Conservation (phyloP, 257 asterid genomes). For the Osmanthus fragrans region DNA sequence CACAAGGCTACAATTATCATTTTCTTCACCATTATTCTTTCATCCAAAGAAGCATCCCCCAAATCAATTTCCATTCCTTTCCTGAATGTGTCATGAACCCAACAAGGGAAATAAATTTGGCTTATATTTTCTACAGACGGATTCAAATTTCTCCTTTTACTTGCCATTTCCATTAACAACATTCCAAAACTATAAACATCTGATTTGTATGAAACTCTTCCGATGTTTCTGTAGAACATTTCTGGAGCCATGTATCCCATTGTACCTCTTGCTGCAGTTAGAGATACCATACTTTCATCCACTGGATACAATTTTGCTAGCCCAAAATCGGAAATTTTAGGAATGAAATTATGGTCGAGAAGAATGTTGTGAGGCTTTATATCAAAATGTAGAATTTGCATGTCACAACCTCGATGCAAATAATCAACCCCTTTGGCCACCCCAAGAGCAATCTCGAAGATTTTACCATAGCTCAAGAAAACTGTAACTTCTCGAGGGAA, state of each 20-base stretch:
- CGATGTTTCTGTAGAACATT: conserved; percentile 17
- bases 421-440: conserved; percentile 24
- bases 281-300: conserved; percentile 9
- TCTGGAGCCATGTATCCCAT: conserved; percentile 34
- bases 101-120: conserved; percentile 13
- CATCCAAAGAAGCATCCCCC: conserved; percentile 3
- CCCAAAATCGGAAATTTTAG: conserved; percentile 27
- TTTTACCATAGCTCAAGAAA: conserved; percentile 7
- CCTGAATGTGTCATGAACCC: neutral
- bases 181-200: conserved; percentile 35
- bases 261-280: conserved; percentile 26
- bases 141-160: conserved; percentile 13
- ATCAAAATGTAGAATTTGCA: conserved; percentile 28
- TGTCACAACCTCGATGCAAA: conserved; percentile 14
- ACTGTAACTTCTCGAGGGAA: neutral
- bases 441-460: conserved; percentile 20
- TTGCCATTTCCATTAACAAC: conserved; percentile 26
- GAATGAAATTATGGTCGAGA: conserved; percentile 24
- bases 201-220: conserved; percentile 22
- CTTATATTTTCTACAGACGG: conserved; percentile 17
- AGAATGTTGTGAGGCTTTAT: conserved; percentile 35
- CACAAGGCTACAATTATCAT: neutral
- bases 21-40: neutral
- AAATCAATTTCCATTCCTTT: neutral
- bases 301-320: conserved; percentile 18